Base-by-base conservation (phyloP, 2,329 filamentous ascomycete genomes). In the Fusarium floridanum region DNA sequence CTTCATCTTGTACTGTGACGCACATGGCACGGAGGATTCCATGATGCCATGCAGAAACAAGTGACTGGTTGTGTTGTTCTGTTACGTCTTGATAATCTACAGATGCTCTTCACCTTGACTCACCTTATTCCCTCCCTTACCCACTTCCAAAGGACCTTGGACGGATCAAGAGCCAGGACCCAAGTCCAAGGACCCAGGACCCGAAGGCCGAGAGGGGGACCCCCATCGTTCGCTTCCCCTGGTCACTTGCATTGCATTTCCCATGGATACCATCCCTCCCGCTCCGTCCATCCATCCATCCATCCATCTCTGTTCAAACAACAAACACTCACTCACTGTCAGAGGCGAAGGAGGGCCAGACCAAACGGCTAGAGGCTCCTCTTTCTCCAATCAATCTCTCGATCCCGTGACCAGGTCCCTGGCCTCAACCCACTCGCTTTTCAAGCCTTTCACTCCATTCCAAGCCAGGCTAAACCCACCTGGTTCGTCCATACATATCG, bases 1-100 rank as follows among this genome's bases (percentile, higher is more conserved):
- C 65, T 61, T 69, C 56, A 64, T 75, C 45, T 61, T 70, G 61
- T 56, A 57, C 32, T 63, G 53, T 66, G 68, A 72, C 56, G 71
- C 59, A 72, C 53, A 71, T 50, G 27, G 36, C 56, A 43, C 32
- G 9, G 64, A 72, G 60, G 60, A 68, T 68, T 68, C 29, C 50
- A 68, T 39, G 43, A 63, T 17, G 50, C 29, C 16, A 72, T 66
- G 59, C 43, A 50, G 56, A 61, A 66, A 39, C 20, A 48, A 37
- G 32, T 37, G 50, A 29, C 29, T 27, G 27, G 34, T 5, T 24
- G 43, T 16, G 2, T 11, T 5, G 17, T 53, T n/a, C 27, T 55
- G 48, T 37, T 27, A 22, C 27, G 45, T 39, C n/a, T 32, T 24
- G 27, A 48, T 53, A 59, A 37, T 39, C 56, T 59, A 27, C 32